These are phyloP conservation scores for Lathyrus aphaca DNA, from an alignment of 306 rosid genomes.

Conservation along the genomic window DNA sequence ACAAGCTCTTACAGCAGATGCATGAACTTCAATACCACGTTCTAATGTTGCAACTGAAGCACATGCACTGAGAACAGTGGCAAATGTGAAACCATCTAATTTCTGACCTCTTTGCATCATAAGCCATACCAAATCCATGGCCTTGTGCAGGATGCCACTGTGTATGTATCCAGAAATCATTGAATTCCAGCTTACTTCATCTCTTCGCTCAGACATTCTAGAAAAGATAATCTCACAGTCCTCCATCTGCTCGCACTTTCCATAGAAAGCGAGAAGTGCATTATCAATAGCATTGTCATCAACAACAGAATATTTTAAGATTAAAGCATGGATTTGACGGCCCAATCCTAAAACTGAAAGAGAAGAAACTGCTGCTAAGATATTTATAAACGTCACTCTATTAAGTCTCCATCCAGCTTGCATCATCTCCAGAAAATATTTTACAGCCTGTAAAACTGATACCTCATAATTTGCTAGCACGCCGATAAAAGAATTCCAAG, in stretches of 20 bases:
- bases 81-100: constrained; percentile 81
- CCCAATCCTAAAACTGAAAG: constrained; percentile 58
- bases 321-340: constrained; percentile 72
- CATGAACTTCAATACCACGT: constrained; percentile 96
- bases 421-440: constrained; percentile 75
- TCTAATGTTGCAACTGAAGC: constrained; percentile 87
- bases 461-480: constrained; percentile 67
- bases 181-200: constrained; percentile 91
- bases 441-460: constrained; percentile 56
- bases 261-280: constrained; percentile 82
- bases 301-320: constrained; percentile 55
- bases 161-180: constrained; percentile 92
- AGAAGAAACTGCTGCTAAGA: constrained; percentile 72
- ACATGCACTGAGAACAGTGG: constrained; percentile 95
- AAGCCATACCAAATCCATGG: constrained; percentile 78
- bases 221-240: constrained; percentile 73
- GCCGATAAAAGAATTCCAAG: constrained; percentile 87
- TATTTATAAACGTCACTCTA: constrained; percentile 75
- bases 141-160: constrained; percentile 70
- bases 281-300: constrained; percentile 71
- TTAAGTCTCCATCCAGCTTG: constrained; percentile 70
- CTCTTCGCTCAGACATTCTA: constrained; percentile 72
- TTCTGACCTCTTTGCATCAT: constrained; percentile 89
- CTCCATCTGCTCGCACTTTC: constrained; percentile 67
- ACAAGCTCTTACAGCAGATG: constrained; percentile 70